Conservation (phyloP, 2,329 filamentous ascomycete species). For the Aspergillus ochraceus region DNA sequence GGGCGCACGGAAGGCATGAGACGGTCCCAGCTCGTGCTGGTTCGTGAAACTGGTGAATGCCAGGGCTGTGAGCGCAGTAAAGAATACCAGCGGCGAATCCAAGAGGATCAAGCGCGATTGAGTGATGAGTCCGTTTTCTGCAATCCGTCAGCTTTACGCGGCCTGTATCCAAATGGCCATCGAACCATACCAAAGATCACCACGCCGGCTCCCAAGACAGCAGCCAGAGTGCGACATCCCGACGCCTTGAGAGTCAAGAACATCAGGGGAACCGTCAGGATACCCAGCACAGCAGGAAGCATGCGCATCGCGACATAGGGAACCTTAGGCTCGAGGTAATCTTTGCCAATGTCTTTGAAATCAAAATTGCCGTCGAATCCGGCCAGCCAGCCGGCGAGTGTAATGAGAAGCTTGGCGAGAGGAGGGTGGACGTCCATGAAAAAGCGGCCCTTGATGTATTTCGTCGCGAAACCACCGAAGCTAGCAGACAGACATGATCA, state of each 20-base stretch:
- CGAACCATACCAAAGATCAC: conserved; percentile 77
- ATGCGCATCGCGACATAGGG: conserved; percentile 98
- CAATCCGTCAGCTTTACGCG: conserved; percentile 13
- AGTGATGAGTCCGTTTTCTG: conserved; percentile 92
- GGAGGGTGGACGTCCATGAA: conserved; percentile 99
- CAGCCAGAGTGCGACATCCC: conserved; percentile 84
- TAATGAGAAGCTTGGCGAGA: conserved; percentile 93
- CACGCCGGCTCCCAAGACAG: conserved; percentile 77
- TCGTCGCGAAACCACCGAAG: conserved; percentile 96
- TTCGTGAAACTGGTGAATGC: conserved; percentile 93
- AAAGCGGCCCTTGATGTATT: conserved; percentile 99
- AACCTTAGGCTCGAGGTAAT: conserved; percentile 91
- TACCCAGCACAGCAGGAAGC: conserved; percentile 84
- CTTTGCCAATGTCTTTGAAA: conserved; percentile 99
- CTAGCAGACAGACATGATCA: conserved; percentile 47
- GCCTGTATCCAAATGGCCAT: not conserved
- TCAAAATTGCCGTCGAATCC: conserved; percentile 96
- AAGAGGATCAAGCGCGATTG: conserved; percentile 94
- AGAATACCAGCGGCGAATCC: conserved; percentile 90
- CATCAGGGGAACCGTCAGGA: conserved; percentile 85
- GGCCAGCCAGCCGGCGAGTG: conserved; percentile 88
- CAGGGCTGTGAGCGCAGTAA: conserved; percentile 87
- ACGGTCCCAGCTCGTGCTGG: conserved; percentile 89
- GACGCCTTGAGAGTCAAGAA: conserved; percentile 90
- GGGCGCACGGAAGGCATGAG: conserved; percentile 79